Base-by-base conservation (phyloP, 129 eudicot genomes). In the Escallonia rubra region DNA sequence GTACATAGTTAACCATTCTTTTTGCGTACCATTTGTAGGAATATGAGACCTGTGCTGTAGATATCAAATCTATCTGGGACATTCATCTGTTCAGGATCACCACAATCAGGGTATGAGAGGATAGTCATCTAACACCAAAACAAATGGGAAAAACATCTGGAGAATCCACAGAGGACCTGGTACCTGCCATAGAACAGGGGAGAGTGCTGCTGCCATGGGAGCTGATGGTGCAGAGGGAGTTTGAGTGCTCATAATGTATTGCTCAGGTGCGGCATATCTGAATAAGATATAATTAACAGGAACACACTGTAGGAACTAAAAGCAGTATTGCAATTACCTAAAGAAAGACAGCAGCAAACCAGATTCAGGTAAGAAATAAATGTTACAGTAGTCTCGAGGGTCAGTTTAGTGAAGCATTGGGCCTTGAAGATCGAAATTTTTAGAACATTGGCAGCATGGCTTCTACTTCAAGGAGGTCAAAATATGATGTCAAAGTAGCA, bases 141-240 rank as follows among this genome's bases (percentile, higher is more conserved):
- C 10, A 55, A 41, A 52, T 52, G 9, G 39, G 43, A 59, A 34
- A 3, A 64, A 74, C 63, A 55, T 42, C 52, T 23, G 72, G 13
- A 68, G 16, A 52, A 11, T 44, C 7, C 13, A 64, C 42, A 51
- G 43, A 70, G 43, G 48, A 47, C 45, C 51, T 67, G 42, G 57
- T 14, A 92, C 98, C 98, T 92, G 99, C 99, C 99, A 93, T 50
- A 93, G 77, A 59, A 89, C 99, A 7, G 99, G 99, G 57, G 99
- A 93, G 70, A 93, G 96, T 63, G 93, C 95, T 57, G 99, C 73
- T 44, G 99, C 99, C 53, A 93, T 92, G 5, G 99, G 99, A 59
- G 86, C 96, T 11, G 99, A 93, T 43, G 99, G 99, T 4, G 99
- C 99, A 41, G 99, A 93, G 11, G 99, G 99, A 45, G 99, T 93